Percentiles rank a stretch among this genome's conserved stretches.
These are phyloP conservation scores for Kazachstania martiniae DNA, from an alignment of 805 yeast species.

Conservation along the genomic window DNA sequence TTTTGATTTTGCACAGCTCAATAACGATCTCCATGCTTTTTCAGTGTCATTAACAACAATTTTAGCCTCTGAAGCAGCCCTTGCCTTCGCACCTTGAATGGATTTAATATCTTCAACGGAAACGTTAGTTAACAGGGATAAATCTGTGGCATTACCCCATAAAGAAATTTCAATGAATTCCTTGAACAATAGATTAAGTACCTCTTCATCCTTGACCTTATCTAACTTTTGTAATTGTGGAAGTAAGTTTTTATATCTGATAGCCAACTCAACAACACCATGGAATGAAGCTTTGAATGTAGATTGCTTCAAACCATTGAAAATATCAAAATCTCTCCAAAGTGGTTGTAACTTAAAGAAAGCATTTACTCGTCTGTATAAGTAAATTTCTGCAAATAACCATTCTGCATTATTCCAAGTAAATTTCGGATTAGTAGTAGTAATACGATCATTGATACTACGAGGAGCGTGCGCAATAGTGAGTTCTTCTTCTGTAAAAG, in stretches of 20 bases:
- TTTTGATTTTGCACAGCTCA: constrained; percentile 5
- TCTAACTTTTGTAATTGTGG: constrained; percentile 15
- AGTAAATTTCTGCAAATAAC: constrained; percentile 76
- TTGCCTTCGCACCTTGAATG: constrained; percentile 80
- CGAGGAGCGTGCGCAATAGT: constrained; percentile 34
- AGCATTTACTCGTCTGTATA: constrained; percentile 57
- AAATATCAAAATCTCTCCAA: constrained; percentile 55
- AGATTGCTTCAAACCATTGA: constrained; percentile 54
- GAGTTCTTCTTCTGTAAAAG: constrained; percentile 34
- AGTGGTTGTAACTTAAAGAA: constrained; percentile 30
- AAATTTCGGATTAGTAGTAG: constrained; percentile 14
- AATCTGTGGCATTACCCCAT: constrained; percentile 98
- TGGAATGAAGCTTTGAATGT: constrained; percentile 64
- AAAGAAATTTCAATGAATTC: constrained; percentile 82
- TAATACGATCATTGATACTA: constrained; percentile 48
- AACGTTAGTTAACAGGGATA: constrained; percentile 82
- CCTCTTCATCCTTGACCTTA: constrained; percentile 20
- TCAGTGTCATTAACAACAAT: constrained; percentile 68
- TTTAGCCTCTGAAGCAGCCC: constrained; percentile 71
- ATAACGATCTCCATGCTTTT: constrained; percentile 48
- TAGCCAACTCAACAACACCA: constrained; percentile 77
- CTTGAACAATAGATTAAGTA: constrained; percentile 49
- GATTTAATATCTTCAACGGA: constrained; percentile 81
- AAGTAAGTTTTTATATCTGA: constrained; percentile 40
- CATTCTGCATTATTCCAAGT: constrained; percentile 87